Evolutionary conservation across 805 yeast species (phyloP).

Genomic region (Clavispora vitiphila): DNA sequence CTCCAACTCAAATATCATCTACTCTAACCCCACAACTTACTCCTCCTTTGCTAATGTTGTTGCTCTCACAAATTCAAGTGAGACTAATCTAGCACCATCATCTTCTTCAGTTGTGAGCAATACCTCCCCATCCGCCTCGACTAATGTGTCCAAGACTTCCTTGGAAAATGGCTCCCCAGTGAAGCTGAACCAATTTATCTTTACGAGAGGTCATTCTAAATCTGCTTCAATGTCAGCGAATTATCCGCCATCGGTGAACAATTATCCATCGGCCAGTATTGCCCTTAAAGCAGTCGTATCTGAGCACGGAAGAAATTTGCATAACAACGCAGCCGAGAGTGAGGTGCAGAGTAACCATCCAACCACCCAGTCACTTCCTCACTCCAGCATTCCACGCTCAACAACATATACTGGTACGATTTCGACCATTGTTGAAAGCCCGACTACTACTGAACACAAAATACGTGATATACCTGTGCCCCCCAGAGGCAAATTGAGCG

Average conservation of each 20-base stretch:
- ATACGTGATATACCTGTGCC: neutral
- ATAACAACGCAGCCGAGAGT: slow-evolving; percentile 1
- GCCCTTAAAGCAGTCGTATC: slow-evolving; percentile 73
- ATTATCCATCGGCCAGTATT: slow-evolving; percentile 53
- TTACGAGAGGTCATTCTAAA: slow-evolving; percentile 25
- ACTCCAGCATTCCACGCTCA: slow-evolving; percentile 14
- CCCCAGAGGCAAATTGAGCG: neutral
- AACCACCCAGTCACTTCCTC: slow-evolving; percentile 1
- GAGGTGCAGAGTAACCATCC: neutral
- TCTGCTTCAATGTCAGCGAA: slow-evolving; percentile 26
- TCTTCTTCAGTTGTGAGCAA: slow-evolving; percentile 17
- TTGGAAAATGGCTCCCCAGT: neutral
- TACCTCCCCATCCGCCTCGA: slow-evolving; percentile 18
- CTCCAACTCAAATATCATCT: slow-evolving; percentile 30
- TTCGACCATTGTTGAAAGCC: slow-evolving; percentile 45
- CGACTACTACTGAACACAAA: slow-evolving; percentile 15
- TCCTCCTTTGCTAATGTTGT: slow-evolving; percentile 50
- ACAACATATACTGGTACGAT: slow-evolving; percentile 33
- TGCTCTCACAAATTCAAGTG: slow-evolving; percentile 32
- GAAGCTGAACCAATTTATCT: slow-evolving; percentile 1
- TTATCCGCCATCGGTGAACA: slow-evolving; percentile 32
- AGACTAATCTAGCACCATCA: slow-evolving; percentile 12
- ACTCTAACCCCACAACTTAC: slow-evolving; percentile 61
- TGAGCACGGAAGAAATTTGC: slow-evolving; percentile 36
- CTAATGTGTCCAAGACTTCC: slow-evolving; percentile 8